Evolutionary conservation across 208 protist species (phyloP), one percentile per base, ranked within the genome.

Genomic region (Tritrichomonas foetus): DNA sequence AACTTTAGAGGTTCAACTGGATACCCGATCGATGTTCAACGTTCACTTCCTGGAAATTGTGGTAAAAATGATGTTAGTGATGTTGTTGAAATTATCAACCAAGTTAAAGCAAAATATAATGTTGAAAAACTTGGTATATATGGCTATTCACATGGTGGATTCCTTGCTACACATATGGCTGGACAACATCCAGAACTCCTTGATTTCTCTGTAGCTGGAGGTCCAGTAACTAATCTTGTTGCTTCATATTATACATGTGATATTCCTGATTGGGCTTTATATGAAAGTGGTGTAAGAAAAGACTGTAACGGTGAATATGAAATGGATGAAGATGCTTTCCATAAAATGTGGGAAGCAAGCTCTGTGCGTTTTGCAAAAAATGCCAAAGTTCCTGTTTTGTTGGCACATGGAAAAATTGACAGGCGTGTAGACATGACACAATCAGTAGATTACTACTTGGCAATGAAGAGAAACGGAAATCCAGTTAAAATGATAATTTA

Each of bases 381-480:
- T 39, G 78, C 41, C 1, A 57, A 25, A 39, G 16, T 33, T 39
- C 78, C 78, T 22, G 47, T 89, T 11, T 27, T 89, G 0, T 22
- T 89, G 14, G 20, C 1, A 2, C 78, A 89, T 33, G 78, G 78
- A 22, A 89, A 57, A 1, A 0, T 39, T 0, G 78, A 89, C 47
- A 53, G 78, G 30, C 53, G 78, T 57, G 78, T 89, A 57, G 14
- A 16, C 5, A 39, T 61, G 9, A 30, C 3, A 33, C 78, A 89
- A 50, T 53, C 78, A 13, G 16, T 89, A 3, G 78, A 89, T n/a
- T 89, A 41, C 30, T 89, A 89, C 27, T 13, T 39, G 25, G 78
- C 78, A 57, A 44, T 89, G 47, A 89, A 89, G 78, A 89, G 44
- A 50, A 20, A 44, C 16, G 78, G 78, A 57, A 89, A 89, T 20